Percentiles rank a stretch among this genome's conserved stretches.
Evolutionary conservation across 116 monocot genomes (phyloP).

Genomic region (Zostera marina): DNA sequence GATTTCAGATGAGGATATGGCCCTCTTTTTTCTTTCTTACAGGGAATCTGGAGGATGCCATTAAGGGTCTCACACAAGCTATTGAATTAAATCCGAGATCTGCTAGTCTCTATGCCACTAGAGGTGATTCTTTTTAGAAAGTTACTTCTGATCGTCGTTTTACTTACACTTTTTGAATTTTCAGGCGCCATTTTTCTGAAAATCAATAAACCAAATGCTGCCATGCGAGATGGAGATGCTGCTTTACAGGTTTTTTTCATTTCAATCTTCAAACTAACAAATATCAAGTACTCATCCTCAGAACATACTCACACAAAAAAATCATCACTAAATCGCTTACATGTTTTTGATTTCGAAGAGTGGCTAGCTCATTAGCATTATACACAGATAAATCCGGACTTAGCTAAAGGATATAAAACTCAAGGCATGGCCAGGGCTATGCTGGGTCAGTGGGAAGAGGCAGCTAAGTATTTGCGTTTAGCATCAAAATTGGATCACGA

Average conservation of each 20-base stretch:
- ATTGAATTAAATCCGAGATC: slow-evolving; percentile 67
- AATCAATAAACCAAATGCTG: slow-evolving; percentile 71
- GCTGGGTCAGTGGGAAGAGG: slow-evolving; percentile 76
- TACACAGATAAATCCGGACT: slow-evolving; percentile 73
- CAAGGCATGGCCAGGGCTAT: slow-evolving; percentile 78
- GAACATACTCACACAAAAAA: neutral
- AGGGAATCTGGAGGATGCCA: slow-evolving; percentile 18
- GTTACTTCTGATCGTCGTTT: neutral
- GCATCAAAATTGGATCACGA: slow-evolving; percentile 85
- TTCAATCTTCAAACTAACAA: neutral
- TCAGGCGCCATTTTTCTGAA: slow-evolving; percentile 68
- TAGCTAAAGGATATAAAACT: slow-evolving; percentile 82
- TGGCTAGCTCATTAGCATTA: neutral
- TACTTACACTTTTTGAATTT: neutral
- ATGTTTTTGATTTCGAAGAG: neutral
- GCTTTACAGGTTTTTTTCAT: slow-evolving; percentile 47
- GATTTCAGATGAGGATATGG: no score
- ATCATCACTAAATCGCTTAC: neutral
- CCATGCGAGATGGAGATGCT: slow-evolving; percentile 76
- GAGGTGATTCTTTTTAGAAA: slow-evolving; percentile 31
- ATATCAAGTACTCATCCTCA: no score
- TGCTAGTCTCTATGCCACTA: slow-evolving; percentile 61
- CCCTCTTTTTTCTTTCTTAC: no score
- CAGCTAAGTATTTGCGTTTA: slow-evolving; percentile 57
- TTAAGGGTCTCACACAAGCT: neutral